Conservation (phyloP, 257 asterid species). For the Solanum medicagineum region DNA sequence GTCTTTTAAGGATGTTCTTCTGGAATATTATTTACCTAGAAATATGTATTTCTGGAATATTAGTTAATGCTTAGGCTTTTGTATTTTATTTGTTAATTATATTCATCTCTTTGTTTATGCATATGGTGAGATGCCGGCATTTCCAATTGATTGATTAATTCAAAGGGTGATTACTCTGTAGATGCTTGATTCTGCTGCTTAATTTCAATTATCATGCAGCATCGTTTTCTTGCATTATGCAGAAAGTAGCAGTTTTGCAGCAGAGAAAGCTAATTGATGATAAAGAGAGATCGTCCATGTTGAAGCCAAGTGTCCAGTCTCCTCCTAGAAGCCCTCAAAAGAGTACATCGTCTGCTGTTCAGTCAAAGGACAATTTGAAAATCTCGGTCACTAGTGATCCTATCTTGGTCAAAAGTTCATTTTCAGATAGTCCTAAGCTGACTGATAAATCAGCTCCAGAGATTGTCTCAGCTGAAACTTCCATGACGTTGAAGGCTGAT, state of each 20-base stretch:
- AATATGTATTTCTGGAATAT: background rate
- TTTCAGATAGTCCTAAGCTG: conserved; percentile 33
- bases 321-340: conserved; percentile 42
- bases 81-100: background rate
- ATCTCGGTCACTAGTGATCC: conserved; percentile 15
- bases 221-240: conserved; percentile 3
- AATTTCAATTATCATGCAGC: background rate
- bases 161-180: background rate
- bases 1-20: background rate
- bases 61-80: background rate
- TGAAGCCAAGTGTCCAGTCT: conserved; percentile 14
- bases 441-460: conserved; percentile 15
- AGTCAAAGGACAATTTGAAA: conserved; percentile 19
- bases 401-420: conserved; percentile 18
- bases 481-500: conserved; percentile 15
- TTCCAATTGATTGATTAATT: background rate
- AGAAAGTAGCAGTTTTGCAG: conserved; percentile 43
- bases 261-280: conserved; percentile 12
- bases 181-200: background rate
- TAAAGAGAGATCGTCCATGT: conserved; percentile 14
- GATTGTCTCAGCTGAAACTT: conserved; percentile 19
- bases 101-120: background rate
- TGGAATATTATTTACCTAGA: background rate
- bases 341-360: conserved; percentile 11
- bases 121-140: background rate